Conservation (phyloP, 352 stramenopile genomes). For the Thraustochytrium sp. region DNA sequence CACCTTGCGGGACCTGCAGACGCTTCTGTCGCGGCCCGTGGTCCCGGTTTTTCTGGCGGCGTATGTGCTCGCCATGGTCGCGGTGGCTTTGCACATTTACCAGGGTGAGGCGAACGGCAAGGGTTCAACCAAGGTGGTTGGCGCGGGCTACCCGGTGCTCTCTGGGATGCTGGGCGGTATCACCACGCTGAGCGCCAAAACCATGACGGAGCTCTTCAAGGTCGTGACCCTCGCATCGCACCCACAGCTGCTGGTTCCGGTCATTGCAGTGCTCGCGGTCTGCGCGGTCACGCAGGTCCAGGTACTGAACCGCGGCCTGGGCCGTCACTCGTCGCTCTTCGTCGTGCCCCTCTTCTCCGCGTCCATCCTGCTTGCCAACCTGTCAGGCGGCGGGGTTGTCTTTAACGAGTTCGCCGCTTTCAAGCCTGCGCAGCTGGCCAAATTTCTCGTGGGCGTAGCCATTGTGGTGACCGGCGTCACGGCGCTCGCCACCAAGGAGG, state of each 20-base stretch:
- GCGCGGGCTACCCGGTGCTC: not conserved
- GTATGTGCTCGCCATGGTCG: not conserved
- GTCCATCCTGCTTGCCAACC: conserved; percentile 4
- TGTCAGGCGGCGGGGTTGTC: not conserved
- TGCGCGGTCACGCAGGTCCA: not conserved
- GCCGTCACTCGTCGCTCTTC: conserved; percentile 13
- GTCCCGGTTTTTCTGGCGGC: not conserved
- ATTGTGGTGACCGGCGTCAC: conserved; percentile 18
- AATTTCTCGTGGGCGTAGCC: conserved; percentile 4
- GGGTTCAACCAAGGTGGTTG: not conserved
- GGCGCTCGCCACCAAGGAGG: conserved; percentile 20
- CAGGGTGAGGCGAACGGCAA: not conserved
- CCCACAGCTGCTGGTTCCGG: not conserved
- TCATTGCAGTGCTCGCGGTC: not conserved
- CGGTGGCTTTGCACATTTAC: not conserved
- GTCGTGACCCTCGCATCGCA: not conserved
- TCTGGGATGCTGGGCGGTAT: conserved; percentile 4
- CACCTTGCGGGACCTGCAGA: not conserved
- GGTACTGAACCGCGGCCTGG: not conserved
- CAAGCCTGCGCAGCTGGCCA: not conserved
- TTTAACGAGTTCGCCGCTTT: conserved; percentile 17
- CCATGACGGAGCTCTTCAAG: conserved; percentile 24
- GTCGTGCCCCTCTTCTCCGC: conserved; percentile 30
- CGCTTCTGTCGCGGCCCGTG: not conserved
- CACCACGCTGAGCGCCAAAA: conserved; percentile 14